Conservation (phyloP, 306 rosid genomes). For the Chamaecrista fasciculata region DNA sequence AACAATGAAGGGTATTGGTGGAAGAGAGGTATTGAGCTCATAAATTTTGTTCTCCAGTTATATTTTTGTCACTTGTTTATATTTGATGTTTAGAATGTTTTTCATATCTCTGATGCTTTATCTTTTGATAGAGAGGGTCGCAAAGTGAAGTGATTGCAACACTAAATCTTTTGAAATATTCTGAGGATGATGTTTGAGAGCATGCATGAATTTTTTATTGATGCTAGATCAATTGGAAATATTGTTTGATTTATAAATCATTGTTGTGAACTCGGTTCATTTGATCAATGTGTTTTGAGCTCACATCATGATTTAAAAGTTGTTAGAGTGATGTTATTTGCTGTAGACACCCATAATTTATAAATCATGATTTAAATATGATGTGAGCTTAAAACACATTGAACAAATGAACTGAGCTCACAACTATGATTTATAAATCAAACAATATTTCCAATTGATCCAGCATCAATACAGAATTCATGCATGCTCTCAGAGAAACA, state of each 20-base stretch:
- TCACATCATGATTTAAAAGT: slow-evolving; percentile 73
- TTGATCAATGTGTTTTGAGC: slow-evolving; percentile 94
- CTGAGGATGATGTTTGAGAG: slow-evolving; percentile 59
- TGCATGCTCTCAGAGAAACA: slow-evolving; percentile 57
- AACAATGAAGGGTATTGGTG: slow-evolving; percentile 85
- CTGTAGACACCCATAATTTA: no score
- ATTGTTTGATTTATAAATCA: slow-evolving; percentile 90
- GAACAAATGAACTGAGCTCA: slow-evolving; percentile 91
- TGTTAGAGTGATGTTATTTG: slow-evolving; percentile 93
- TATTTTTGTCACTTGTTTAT: not conserved
- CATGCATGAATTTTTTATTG: slow-evolving; percentile 80
- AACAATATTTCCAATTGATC: slow-evolving; percentile 76
- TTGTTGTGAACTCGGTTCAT: slow-evolving; percentile 89
- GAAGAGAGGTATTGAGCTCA: slow-evolving; percentile 70
- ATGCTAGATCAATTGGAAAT: slow-evolving; percentile 83
- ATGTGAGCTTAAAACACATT: slow-evolving; percentile 90
- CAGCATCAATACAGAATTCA: slow-evolving; percentile 92
- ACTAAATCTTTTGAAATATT: slow-evolving; percentile 43
- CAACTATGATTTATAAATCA: slow-evolving; percentile 94
- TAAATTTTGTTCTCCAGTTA: not conserved
- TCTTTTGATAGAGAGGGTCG: slow-evolving; percentile 62
- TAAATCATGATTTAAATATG: slow-evolving; percentile 70
- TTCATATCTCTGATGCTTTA: not conserved
- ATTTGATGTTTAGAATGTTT: not conserved
- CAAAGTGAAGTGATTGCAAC: slow-evolving; percentile 42